A percentile compares a stretch with the other conserved stretches of the same genome.
These are phyloP conservation scores for Amphibolis antarctica DNA, from an alignment of 106 monocot species.

Conservation along the genomic window DNA sequence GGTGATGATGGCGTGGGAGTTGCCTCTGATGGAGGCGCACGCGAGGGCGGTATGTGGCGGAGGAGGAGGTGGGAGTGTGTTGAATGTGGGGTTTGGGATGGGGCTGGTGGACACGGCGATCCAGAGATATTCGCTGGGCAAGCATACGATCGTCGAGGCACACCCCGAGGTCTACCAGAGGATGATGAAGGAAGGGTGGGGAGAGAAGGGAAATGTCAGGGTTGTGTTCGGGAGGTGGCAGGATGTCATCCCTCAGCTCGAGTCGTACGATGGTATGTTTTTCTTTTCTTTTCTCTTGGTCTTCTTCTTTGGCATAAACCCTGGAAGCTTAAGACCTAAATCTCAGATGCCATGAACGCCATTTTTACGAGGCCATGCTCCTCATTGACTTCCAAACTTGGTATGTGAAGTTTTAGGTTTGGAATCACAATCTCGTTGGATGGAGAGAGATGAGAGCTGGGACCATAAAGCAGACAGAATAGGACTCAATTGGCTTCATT, in stretches of 20 bases:
- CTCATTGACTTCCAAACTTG: no score
- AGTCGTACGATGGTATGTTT: conserved; percentile 70
- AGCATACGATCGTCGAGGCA: conserved; percentile 92
- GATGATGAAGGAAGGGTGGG: conserved; percentile 72
- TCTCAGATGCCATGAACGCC: no score
- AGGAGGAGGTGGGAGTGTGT: conserved; percentile 24
- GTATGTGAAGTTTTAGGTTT: no score
- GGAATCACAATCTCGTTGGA: no score
- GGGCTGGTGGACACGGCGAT: conserved; percentile 87
- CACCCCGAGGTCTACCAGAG: conserved; percentile 80
- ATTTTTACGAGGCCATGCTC: no score
- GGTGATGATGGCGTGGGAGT: conserved; percentile 98
- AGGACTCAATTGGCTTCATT: no score
- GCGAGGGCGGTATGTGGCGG: conserved; percentile 62
- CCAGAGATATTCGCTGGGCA: conserved; percentile 41
- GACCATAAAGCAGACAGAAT: no score
- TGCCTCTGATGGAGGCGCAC: conserved; percentile 93
- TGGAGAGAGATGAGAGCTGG: no score
- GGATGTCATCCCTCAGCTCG: conserved; percentile 73
- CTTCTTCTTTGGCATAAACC: no score
- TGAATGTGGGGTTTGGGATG: conserved; percentile 97
- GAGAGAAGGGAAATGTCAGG: conserved; percentile 87
- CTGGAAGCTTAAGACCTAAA: no score
- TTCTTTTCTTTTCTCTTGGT: not conserved
- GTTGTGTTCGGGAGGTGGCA: conserved; percentile 88